Evolutionary conservation across 306 rosid genomes (phyloP), one percentile per base, ranked within the genome.

Genomic region (Mucuna pruriens): DNA sequence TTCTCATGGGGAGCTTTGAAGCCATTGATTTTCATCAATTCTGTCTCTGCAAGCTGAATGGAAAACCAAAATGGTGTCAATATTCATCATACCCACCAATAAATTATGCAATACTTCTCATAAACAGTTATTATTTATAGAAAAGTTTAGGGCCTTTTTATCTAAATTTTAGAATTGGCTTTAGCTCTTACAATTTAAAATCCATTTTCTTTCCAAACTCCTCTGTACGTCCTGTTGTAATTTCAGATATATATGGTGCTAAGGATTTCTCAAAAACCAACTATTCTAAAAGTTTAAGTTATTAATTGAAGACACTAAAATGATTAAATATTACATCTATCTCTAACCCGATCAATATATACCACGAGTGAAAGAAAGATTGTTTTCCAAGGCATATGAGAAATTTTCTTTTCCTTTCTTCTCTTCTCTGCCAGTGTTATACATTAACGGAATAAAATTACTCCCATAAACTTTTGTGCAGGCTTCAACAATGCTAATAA

Each of bases 1-100:
- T 92, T 92, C 89, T 92, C 97, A 26, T 88, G 78, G n/a, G 95
- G 93, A 84, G 92, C 80, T 90, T 90, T 92, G 84, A 87, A 90
- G 48, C 87, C 84, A 81, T 88, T 92, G 71, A 88, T 84, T 84
- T 90, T 90, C 86, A 60, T 86, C 87, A 92, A 48, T 83, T 92
- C 97, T 58, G 88, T 90, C 84, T 87, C 94, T 39, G 97, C 97
- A 78, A 92, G 89, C 97, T 92, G 82, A 60, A 58, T 19, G 39
- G 4, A 42, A 75, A 61, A 31, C 36, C 15, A 78, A 84, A 79
- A 62, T 34, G 4, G 39, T 46, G 62, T 62, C 74, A 80, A 60
- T 48, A 22, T 52, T 62, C 12, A 55, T 51, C 52, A 33, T 46
- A 77, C 6, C 38, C 26, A 66, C 54, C 71, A 66, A 45, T 16